Evolutionary conservation across 371 early-diverging fungal genomes (phyloP), one percentile per base, ranked within the genome.

Genomic region (Actinomortierella wolfii): DNA sequence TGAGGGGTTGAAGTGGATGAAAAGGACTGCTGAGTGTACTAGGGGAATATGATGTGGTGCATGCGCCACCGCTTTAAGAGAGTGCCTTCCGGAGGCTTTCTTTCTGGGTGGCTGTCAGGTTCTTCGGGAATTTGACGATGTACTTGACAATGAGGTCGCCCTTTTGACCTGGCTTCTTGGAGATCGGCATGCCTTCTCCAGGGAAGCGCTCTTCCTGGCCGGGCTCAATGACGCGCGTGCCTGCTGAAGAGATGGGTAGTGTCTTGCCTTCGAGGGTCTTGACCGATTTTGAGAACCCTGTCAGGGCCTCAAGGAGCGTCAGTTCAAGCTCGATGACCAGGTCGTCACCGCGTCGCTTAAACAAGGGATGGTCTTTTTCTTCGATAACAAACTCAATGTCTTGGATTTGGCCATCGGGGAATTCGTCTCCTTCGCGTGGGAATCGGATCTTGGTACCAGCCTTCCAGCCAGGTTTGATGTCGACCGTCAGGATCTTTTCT

Each of bases 381-480:
- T 93, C 92, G n/a, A 99, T 62, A 20, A 96, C 81, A 76, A 99
- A 95, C 57, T 94, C 98, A 54, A 97, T 86, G 70, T 96, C 97
- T 78, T 97, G 96, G 8, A 76, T 76, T 26, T 82, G 81, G 3
- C 94, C 94, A 55, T 82, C 83, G 11, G 92, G 86, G 39, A 92
- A 58, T 62, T 97, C 94, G 74, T 98, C 98, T 23, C 99, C 99
- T 79, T 97, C 95, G 44, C 87, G 89, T 2, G 89, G 81, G 82
- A 94, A 99, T 17, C 90, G 90, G 65, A 99, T 87, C 81, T 98
- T 97, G 57, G 99, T 97, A 7, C 99, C 99, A 4, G 96, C 91
- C 78, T 98, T 98, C 96, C 97, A 97, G 4, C 99, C 99, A 1
- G 98, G 93, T 68, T 94, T 96, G 76, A 99, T 82, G 59, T 91